A percentile compares a stretch with the other conserved stretches of the same genome.
Evolutionary conservation across 2,329 filamentous ascomycete species (phyloP).

Genomic region (Penicillium vulpinum): DNA sequence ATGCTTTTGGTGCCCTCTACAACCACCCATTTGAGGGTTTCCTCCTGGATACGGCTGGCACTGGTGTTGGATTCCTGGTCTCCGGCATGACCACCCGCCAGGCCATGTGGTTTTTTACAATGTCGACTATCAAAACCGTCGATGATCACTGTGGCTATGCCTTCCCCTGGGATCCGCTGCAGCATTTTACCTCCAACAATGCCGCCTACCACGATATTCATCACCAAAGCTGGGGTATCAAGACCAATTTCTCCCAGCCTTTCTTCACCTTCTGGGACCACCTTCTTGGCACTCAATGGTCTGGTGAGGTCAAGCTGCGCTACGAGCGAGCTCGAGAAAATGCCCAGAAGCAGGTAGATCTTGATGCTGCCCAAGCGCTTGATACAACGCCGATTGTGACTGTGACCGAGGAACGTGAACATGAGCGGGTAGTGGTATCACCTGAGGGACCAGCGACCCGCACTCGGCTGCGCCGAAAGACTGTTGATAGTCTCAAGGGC

Average conservation of each 20-base stretch:
- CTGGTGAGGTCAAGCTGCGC: constrained; percentile 62
- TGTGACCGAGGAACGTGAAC: constrained; percentile 14
- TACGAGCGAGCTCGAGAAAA: constrained; percentile 59
- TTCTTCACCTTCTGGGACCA: constrained; percentile 92
- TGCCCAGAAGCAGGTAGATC: constrained; percentile 59
- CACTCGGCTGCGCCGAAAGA: constrained; percentile 40
- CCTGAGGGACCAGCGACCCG: constrained; percentile 27
- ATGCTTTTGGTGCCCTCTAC: constrained; percentile 94
- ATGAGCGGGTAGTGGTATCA: constrained; percentile 28
- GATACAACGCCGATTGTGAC: constrained; percentile 21
- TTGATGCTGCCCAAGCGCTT: constrained; percentile 40
- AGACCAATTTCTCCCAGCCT: constrained; percentile 57
- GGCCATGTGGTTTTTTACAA: constrained; percentile 84
- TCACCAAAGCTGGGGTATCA: constrained; percentile 99
- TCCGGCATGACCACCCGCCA: constrained; percentile 82
- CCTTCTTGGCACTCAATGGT: constrained; percentile 78
- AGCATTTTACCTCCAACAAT: constrained; percentile 91
- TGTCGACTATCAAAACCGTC: constrained; percentile 91
- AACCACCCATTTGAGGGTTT: constrained; percentile 96
- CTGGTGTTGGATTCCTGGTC: constrained; percentile 77
- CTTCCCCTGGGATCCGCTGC: constrained; percentile 93
- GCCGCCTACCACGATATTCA: constrained; percentile 97
- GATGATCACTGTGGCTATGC: constrained; percentile 96
- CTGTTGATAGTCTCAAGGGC: constrained; percentile 38
- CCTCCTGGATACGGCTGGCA: constrained; percentile 84